A percentile compares a stretch with the other conserved stretches of the same genome.
Evolutionary conservation across 768 basidiomycete genomes (phyloP).

Genomic region (Lentinula lateritia): DNA sequence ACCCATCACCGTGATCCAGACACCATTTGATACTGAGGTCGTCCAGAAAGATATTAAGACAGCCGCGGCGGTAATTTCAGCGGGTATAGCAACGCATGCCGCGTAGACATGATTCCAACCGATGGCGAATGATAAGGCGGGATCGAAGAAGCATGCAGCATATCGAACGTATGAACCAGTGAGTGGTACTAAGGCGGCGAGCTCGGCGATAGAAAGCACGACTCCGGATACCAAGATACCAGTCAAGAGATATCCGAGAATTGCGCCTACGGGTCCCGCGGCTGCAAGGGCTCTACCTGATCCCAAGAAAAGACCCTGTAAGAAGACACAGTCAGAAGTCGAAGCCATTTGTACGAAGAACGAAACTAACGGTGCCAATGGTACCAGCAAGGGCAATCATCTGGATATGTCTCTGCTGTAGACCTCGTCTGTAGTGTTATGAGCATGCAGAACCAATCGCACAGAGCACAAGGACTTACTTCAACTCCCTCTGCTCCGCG

Average conservation of each 20-base stretch:
- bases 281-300: conserved; percentile 41
- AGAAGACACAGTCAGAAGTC: not conserved
- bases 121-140: conserved; percentile 36
- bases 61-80: conserved; percentile 49
- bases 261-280: conserved; percentile 48
- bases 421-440: not conserved
- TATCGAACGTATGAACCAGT: conserved; percentile 51
- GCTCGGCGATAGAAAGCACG: conserved; percentile 32
- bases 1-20: conserved; percentile 7
- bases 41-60: conserved; percentile 45
- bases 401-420: conserved; percentile 5
- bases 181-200: conserved; percentile 19
- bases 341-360: not conserved
- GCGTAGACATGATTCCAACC: conserved; percentile 46
- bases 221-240: conserved; percentile 29
- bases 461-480: not conserved
- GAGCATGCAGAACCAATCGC: too few species aligned
- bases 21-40: conserved; percentile 5
- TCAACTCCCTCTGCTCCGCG: not conserved
- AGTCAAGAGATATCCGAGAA: conserved; percentile 42
- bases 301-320: conserved; percentile 45
- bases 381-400: conserved; percentile 9
- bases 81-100: conserved; percentile 34
- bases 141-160: conserved; percentile 48
- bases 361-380: conserved; percentile 2